Conservation (phyloP, 371 early-diverging fungal genomes). For the Dichotomocladium elegans region DNA sequence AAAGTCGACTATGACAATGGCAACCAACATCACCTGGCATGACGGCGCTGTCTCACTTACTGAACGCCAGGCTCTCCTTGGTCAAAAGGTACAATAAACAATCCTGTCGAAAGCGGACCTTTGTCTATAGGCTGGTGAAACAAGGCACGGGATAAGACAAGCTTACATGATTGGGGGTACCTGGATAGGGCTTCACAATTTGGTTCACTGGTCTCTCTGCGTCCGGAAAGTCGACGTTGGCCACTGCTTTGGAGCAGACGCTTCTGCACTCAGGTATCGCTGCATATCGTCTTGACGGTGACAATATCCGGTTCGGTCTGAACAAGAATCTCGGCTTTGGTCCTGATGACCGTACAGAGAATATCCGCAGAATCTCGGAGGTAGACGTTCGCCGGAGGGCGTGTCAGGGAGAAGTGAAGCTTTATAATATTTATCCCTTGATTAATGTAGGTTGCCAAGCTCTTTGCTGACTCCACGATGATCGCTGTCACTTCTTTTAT, state of each 20-base stretch:
- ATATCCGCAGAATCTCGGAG: slow-evolving; percentile 91
- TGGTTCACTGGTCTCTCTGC: slow-evolving; percentile 96
- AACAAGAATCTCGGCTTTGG: slow-evolving; percentile 93
- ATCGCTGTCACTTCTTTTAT: slow-evolving; percentile 90
- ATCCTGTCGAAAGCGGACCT: too few species aligned
- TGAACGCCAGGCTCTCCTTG: slow-evolving; percentile 71
- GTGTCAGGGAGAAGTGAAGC: background rate
- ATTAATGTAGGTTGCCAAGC: slow-evolving; percentile 65
- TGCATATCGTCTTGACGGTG: slow-evolving; percentile 91
- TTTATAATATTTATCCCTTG: background rate
- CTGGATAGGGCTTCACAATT: slow-evolving; percentile 77
- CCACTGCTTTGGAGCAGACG: slow-evolving; percentile 85
- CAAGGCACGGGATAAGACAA: background rate
- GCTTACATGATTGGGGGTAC: background rate
- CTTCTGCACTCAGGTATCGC: slow-evolving; percentile 68
- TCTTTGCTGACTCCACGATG: slow-evolving; percentile 83
- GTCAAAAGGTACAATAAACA: slow-evolving; percentile 79
- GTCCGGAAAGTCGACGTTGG: slow-evolving; percentile 90
- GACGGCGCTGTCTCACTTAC: slow-evolving; percentile 69
- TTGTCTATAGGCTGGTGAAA: too few species aligned
- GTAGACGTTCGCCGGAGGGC: slow-evolving; percentile 38
- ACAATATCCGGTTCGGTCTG: slow-evolving; percentile 93
- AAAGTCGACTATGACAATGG: slow-evolving; percentile 33
- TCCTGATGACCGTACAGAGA: slow-evolving; percentile 87
- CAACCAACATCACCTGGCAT: slow-evolving; percentile 93